phyloP scores from a whole-genome alignment of 208 protist genomes.

The Crithidia thermophila region DNA sequence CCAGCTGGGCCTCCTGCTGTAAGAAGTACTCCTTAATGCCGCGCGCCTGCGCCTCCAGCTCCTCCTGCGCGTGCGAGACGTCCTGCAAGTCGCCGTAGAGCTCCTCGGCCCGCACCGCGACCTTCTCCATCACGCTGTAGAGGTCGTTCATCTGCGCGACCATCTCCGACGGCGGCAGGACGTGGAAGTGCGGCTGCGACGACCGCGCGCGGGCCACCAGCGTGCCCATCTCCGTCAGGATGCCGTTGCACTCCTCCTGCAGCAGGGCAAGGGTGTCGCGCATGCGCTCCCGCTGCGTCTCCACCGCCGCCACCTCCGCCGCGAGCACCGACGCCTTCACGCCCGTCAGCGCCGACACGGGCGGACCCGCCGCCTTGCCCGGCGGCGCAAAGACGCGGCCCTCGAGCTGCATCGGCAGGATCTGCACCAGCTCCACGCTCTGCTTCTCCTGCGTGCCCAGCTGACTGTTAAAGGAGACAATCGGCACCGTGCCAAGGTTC shows the following conservation, averaged over 20 bases:
- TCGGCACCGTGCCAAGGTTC: constrained; percentile 57
- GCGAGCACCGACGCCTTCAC: constrained; percentile 52
- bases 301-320: constrained; percentile 71
- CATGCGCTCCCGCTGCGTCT: constrained; percentile 45
- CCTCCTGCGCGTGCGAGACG: constrained; percentile 58
- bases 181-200: constrained; percentile 72
- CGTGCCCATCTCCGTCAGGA: constrained; percentile 45
- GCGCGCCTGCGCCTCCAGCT: constrained; percentile 52
- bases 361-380: constrained; percentile 27
- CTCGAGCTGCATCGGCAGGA: constrained; percentile 49
- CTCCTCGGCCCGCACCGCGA: constrained; percentile 66
- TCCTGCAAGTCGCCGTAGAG: constrained; percentile 58
- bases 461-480: constrained; percentile 74
- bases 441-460: constrained; percentile 74
- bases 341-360: constrained; percentile 48
- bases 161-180: constrained; percentile 85
- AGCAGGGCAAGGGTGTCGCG: constrained; percentile 52
- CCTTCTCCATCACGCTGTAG: constrained; percentile 79
- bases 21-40: constrained; percentile 67
- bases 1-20: constrained; percentile 36
- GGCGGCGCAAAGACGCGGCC: constrained; percentile 51
- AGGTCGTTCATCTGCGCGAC: constrained; percentile 84
- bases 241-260: constrained; percentile 52
- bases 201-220: constrained; percentile 46
- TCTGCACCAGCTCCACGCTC: constrained; percentile 62